These are phyloP conservation scores for Paecilomyces niveus DNA, from an alignment of 2,329 filamentous ascomycete species.

Conservation along the genomic window DNA sequence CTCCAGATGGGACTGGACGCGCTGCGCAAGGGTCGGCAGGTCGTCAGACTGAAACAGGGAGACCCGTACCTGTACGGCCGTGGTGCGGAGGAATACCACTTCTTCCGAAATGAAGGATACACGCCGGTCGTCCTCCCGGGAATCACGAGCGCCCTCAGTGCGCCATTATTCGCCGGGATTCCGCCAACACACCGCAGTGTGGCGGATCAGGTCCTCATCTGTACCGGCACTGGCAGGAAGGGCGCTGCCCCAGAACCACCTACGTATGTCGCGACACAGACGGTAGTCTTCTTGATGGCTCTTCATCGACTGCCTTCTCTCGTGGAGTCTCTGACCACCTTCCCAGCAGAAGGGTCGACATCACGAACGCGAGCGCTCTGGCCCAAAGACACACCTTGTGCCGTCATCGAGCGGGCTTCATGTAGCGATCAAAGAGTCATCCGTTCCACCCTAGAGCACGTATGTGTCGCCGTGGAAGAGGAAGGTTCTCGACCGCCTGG, in stretches of 20 bases:
- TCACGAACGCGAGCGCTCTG: conserved; percentile 40
- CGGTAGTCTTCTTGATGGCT: conserved; percentile 92
- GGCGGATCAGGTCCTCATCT: conserved; percentile 89
- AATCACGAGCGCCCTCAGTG: conserved; percentile 79
- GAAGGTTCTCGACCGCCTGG: conserved; percentile 87
- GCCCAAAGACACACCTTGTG: conserved; percentile 75
- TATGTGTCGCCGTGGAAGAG: conserved; percentile 75
- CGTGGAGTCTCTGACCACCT: conserved; percentile 58
- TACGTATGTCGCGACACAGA: conserved; percentile 66
- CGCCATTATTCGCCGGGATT: conserved; percentile 80
- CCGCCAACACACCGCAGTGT: conserved; percentile 84
- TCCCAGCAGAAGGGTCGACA: conserved; percentile 12
- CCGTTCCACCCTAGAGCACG: conserved; percentile 71
- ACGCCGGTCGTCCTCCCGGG: conserved; percentile 72
- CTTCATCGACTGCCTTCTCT: conserved; percentile 74
- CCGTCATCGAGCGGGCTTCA: conserved; percentile 86
- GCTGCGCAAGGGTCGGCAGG: conserved; percentile 62
- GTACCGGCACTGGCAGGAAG: conserved; percentile 90
- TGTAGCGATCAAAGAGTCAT: conserved; percentile 94
- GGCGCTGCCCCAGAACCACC: conserved; percentile 77
- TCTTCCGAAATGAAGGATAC: conserved; percentile 68
- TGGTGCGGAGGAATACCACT: conserved; percentile 85
- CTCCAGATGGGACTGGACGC: conserved; percentile 69
- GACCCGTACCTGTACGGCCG: conserved; percentile 95
- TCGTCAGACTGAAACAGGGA: conserved; percentile 88